Percentiles rank a stretch among this genome's conserved stretches.
Conservation (phyloP, 2,329 filamentous ascomycete genomes). For the Grosmannia huntii region DNA sequence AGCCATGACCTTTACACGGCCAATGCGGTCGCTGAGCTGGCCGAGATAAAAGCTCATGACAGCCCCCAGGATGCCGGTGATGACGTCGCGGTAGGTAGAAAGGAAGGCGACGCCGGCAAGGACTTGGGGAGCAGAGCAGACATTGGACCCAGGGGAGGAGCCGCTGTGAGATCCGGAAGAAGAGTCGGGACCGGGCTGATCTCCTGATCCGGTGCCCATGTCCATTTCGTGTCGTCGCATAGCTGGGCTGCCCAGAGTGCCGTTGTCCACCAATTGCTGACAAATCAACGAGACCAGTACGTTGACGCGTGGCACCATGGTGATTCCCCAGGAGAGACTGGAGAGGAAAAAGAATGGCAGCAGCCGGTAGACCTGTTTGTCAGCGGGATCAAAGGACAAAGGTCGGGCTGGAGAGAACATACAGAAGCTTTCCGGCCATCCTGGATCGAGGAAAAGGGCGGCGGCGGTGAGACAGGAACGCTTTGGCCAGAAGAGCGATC, state of each 20-base stretch:
- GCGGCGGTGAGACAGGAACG: not conserved
- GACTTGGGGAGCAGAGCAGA: not conserved
- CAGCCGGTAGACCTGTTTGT: not conserved
- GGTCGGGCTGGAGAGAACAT: not conserved
- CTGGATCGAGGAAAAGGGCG: not conserved
- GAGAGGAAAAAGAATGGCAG: not conserved
- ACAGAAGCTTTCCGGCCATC: not conserved
- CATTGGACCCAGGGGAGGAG: not conserved
- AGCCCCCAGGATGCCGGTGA: not conserved
- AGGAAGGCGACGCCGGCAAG: not conserved
- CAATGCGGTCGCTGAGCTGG: not conserved
- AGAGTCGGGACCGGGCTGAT: no score
- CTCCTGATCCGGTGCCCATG: no score
- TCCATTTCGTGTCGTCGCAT: not conserved
- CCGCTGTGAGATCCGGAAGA: not conserved
- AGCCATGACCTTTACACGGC: not conserved
- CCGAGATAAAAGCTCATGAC: conserved; percentile 1
- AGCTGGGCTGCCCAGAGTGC: not conserved
- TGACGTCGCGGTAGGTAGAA: not conserved
- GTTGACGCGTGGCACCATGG: conserved; percentile 1
- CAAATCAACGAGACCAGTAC: conserved; percentile 1
- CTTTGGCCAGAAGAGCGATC: not conserved
- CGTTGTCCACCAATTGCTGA: not conserved
- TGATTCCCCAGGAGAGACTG: not conserved
- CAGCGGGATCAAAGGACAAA: not conserved